Evolutionary conservation across 352 stramenopile species (phyloP).

Genomic region (Lagenidium giganteum): DNA sequence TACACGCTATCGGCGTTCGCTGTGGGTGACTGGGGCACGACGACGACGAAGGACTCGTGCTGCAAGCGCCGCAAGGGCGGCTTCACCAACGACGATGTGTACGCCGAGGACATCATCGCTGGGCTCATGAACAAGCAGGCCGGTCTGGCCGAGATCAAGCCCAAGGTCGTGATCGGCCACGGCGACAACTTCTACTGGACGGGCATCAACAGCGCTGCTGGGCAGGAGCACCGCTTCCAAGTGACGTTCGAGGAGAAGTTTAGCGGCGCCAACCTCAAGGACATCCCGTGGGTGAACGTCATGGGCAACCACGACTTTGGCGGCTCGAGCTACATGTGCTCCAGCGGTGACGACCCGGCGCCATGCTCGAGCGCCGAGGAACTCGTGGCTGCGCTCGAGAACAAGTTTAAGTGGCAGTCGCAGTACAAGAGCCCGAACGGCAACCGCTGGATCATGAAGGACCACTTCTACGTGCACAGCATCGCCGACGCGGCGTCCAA

Average conservation of each 20-base stretch:
- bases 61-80: conserved; percentile 50
- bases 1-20: conserved; percentile 53
- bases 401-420: conserved; percentile 71
- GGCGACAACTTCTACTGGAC: conserved; percentile 85
- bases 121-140: conserved; percentile 41
- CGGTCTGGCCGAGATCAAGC: conserved; percentile 24
- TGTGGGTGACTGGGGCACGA: conserved; percentile 76
- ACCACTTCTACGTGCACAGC: conserved; percentile 80
- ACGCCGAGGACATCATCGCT: conserved; percentile 65
- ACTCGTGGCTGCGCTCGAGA: conserved; percentile 41
- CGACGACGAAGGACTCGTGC: conserved; percentile 58
- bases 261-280: conserved; percentile 29
- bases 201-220: conserved; percentile 42
- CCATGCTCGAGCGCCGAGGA: conserved; percentile 39
- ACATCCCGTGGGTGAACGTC: conserved; percentile 78
- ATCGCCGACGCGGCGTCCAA: conserved; percentile 50
- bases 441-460: conserved; percentile 77
- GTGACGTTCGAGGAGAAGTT: conserved; percentile 80
- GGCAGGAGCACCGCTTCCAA: conserved; percentile 65
- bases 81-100: conserved; percentile 57
- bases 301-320: conserved; percentile 86
- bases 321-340: conserved; percentile 72
- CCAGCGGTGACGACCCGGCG: conserved; percentile 24
- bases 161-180: conserved; percentile 59
- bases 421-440: conserved; percentile 76